Evolutionary conservation across 78 protist genomes (phyloP).

Genomic region (Monocercomonoides exilis): DNA sequence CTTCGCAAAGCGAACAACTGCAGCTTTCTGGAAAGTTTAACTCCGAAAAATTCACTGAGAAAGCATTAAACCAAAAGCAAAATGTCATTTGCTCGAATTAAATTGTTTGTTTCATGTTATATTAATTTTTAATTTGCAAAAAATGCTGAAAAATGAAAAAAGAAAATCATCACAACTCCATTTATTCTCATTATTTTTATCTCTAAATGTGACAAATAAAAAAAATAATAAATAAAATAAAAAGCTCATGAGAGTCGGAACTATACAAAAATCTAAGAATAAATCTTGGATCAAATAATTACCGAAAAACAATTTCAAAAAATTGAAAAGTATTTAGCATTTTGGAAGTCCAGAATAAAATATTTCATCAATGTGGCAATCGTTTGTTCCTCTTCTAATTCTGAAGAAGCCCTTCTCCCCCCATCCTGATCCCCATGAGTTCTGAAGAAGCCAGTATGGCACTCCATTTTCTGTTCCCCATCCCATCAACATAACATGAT

Average conservation of each 20-base stretch:
- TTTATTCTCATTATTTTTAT: too few relatives aligned
- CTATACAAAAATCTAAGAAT: too few relatives aligned
- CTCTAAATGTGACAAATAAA: too few relatives aligned
- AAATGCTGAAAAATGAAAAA: background rate
- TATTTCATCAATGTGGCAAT: slow-evolving; percentile 57
- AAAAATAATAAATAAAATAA: too few relatives aligned
- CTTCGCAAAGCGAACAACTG: background rate
- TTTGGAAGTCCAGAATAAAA: background rate
- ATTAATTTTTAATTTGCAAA: background rate
- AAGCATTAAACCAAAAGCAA: background rate
- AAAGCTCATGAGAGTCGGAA: background rate
- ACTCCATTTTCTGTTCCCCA: slow-evolving; percentile 38
- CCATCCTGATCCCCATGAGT: slow-evolving; percentile 47
- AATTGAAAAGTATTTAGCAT: too few relatives aligned
- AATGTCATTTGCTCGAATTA: background rate
- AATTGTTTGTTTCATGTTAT: background rate
- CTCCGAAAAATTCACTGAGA: too few relatives aligned
- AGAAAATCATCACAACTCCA: too few relatives aligned
- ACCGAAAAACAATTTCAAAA: too few relatives aligned
- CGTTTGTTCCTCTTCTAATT: slow-evolving; percentile 50
- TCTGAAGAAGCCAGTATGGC: slow-evolving; percentile 36
- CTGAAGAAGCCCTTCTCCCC: slow-evolving; percentile 54
- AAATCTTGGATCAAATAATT: too few relatives aligned
- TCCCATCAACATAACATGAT: slow-evolving; percentile 52
- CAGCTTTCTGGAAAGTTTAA: background rate